Conservation (phyloP, 176 grass and related monocot genomes). For the Cenchrus purpureus region DNA sequence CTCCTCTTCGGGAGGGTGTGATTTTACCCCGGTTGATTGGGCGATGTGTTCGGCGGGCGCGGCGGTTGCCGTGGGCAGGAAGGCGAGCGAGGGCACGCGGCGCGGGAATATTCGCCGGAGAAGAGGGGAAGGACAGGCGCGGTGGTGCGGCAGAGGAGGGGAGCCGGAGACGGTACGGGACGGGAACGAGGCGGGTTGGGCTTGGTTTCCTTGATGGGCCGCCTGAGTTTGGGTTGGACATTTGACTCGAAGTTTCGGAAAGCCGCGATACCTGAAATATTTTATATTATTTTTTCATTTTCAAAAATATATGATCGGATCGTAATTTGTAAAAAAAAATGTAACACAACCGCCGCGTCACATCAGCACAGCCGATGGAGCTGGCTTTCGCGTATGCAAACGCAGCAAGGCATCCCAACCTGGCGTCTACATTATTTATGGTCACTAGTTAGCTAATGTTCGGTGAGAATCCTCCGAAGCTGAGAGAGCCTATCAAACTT, state of each 20-base stretch:
- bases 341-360: no score
- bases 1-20: background rate
- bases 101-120: constrained; percentile 54
- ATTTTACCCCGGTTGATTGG: background rate
- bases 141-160: background rate
- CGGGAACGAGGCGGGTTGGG: background rate
- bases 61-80: constrained; percentile 46
- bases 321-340: no score
- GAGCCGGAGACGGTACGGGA: background rate
- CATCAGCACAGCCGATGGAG: background rate
- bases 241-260: background rate
- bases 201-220: constrained; percentile 24
- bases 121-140: background rate
- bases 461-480: background rate
- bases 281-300: no score
- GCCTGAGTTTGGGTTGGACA: constrained; percentile 16
- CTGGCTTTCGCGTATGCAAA: constrained; percentile 1
- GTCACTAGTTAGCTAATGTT: background rate
- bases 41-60: background rate
- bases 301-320: no score
- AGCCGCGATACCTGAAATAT: background rate
- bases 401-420: background rate
- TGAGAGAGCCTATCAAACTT: background rate
- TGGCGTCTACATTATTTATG: background rate
- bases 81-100: constrained; percentile 23